Percentiles rank a stretch among this genome's conserved stretches.
Conservation (phyloP, 140 eudicot species). For the Ambrosia hybrid region DNA sequence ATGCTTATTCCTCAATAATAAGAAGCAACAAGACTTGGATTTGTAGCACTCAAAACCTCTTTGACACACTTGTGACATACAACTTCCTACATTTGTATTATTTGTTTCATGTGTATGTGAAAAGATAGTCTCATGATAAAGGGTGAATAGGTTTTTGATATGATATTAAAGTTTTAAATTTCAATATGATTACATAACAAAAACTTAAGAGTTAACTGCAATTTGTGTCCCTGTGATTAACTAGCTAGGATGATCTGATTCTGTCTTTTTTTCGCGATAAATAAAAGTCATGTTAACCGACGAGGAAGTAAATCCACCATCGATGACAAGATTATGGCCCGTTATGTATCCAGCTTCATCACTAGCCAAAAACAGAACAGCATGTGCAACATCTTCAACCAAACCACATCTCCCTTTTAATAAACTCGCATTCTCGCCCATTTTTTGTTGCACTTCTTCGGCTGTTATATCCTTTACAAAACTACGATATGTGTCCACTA, state of each 20-base stretch:
- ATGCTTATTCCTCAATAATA: slow-evolving; percentile 66
- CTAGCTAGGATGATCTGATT: slow-evolving; percentile 16
- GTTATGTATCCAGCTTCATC: slow-evolving; percentile 75
- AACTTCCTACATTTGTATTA: neutral
- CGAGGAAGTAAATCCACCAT: slow-evolving; percentile 77
- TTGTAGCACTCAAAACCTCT: slow-evolving; percentile 24
- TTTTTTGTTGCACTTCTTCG: slow-evolving; percentile 50
- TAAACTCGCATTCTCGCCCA: slow-evolving; percentile 58
- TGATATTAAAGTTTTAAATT: neutral
- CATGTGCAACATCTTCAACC: slow-evolving; percentile 69
- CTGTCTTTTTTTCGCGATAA: slow-evolving; percentile 37
- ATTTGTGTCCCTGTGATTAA: neutral
- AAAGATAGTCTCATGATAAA: neutral
- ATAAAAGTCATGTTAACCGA: slow-evolving; percentile 48
- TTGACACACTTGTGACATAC: slow-evolving; percentile 19
- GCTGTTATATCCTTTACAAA: slow-evolving; percentile 27
- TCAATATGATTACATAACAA: slow-evolving; percentile 3
- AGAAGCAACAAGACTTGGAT: slow-evolving; percentile 18
- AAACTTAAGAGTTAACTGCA: neutral
- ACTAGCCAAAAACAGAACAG: slow-evolving; percentile 75
- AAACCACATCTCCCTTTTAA: slow-evolving; percentile 60
- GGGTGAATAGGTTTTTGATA: slow-evolving; percentile 12
- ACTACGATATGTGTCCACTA: slow-evolving; percentile 50
- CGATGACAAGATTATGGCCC: slow-evolving; percentile 77
- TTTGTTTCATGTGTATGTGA: slow-evolving; percentile 19